Evolutionary conservation across 805 yeast genomes (phyloP).

Genomic region (Torulaspora indica): DNA sequence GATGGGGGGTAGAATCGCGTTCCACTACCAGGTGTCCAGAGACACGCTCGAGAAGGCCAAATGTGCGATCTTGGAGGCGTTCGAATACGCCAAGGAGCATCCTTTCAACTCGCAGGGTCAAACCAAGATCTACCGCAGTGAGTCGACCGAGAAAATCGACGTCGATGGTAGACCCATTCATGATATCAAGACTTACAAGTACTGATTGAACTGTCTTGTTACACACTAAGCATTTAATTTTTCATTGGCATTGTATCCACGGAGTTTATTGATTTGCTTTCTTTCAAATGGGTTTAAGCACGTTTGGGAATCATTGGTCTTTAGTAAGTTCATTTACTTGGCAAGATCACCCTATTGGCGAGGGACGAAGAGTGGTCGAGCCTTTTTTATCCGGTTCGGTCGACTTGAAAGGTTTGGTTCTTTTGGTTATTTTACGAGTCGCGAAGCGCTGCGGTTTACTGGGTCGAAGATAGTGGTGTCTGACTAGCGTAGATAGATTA

Average conservation of each 20-base stretch:
- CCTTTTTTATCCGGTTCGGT: constrained; percentile 10
- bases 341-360: constrained; percentile 30
- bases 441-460: neutral
- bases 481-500: neutral
- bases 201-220: constrained; percentile 5
- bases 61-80: constrained; percentile 52
- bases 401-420: constrained; percentile 36
- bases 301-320: constrained; percentile 33
- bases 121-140: constrained; percentile 43
- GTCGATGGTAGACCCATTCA: constrained; percentile 31
- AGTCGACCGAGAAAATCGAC: constrained; percentile 33
- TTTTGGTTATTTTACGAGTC: constrained; percentile 12
- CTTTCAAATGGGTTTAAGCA: constrained; percentile 19
- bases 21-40: constrained; percentile 63
- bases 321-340: constrained; percentile 2
- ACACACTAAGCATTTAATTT: constrained; percentile 3
- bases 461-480: constrained; percentile 1
- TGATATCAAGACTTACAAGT: constrained; percentile 35
- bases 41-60: constrained; percentile 56
- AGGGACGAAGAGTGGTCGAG: constrained; percentile 34
- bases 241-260: constrained; percentile 24
- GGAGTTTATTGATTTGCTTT: constrained; percentile 6
- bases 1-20: constrained; percentile 72
- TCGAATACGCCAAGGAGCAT: constrained; percentile 47
- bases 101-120: constrained; percentile 52